Evolutionary conservation across 176 grass and related monocot species (phyloP), one percentile per base, ranked within the genome.

Genomic region (Calamus simplicifolius): DNA sequence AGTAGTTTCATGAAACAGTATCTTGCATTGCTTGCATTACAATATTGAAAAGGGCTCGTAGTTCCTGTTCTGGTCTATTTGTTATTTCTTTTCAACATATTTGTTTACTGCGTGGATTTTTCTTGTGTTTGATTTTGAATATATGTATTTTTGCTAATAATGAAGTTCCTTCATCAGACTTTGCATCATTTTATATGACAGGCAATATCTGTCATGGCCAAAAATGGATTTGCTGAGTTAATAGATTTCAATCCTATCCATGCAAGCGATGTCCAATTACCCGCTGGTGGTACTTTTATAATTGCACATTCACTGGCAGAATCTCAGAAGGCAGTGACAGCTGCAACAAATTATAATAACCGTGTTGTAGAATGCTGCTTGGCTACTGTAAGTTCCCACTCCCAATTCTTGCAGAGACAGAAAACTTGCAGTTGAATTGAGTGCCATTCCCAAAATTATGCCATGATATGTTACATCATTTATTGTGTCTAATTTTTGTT

Each of bases 201-300:
- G 93, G 93, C 93, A 55, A 97, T 97, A 64, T 97, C 93, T 62
- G 77, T 97, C 60, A 97, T 97, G 93, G 93, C 87, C 38, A 97
- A 91, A 77, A 19, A 68, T 70, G 87, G 93, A 69, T 97, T 97
- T 67, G 93, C 87, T 53, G 93, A 97, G 70, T 63, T 97, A 50
- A 97, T 97, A 80, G 93, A 97, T 85, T 97, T 97, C 61, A 88
- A 97, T 69, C 93, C 93, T 57, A 92, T 97, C 60, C 78, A 77
- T 78, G 83, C 87, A 73, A 91, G 73, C 29, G 87, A 97, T 27
- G 87, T 97, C 63, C 87, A 88, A 72, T 63, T 97, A 61, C 93
- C 93, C 27, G 18, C 54, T 54, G 93, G 93, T 28, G 93, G 93
- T 70, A 82, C 83, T 53, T 97, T 91, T 82, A 84, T 97, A 51